These are phyloP conservation scores for Cucumis cinereus DNA, from an alignment of 306 rosid genomes.

Conservation along the genomic window DNA sequence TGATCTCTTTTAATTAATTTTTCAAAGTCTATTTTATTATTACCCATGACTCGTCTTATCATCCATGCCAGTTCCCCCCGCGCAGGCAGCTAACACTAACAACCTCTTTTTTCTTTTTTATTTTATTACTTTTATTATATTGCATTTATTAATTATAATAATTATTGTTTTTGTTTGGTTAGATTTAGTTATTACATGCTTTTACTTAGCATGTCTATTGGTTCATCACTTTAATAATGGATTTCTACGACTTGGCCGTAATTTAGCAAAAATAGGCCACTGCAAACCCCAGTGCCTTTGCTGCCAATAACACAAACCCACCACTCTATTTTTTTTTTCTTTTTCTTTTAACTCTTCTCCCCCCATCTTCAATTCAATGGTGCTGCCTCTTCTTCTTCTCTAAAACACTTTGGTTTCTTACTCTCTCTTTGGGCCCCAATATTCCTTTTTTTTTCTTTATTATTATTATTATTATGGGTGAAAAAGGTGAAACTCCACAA, in stretches of 20 bases:
- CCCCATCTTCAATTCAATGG: slow-evolving; percentile 14
- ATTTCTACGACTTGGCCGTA: not conserved
- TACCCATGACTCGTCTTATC: not conserved
- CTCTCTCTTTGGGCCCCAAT: slow-evolving; percentile 21
- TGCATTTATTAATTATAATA: not conserved
- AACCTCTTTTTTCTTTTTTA: not conserved
- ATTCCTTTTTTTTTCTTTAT: not conserved
- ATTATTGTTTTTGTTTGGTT: slow-evolving; percentile 13
- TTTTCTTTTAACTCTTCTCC: not conserved
- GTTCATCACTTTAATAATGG: not conserved
- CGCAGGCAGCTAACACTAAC: not conserved
- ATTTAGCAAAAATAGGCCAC: not conserved
- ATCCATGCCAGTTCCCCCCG: not conserved
- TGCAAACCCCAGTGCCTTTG: not conserved
- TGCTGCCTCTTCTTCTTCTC: not conserved
- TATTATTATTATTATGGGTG: slow-evolving; percentile 24
- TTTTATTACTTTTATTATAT: not conserved
- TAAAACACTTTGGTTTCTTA: not conserved
- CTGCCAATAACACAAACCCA: not conserved
- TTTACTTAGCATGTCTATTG: slow-evolving; percentile 13
- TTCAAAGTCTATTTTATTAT: slow-evolving; percentile 11
- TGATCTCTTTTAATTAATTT: not conserved
- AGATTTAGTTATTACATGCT: not conserved
- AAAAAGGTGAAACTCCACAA: slow-evolving; percentile 43
- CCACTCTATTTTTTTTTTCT: not conserved